Evolutionary conservation across 164 flowering plant genomes (phyloP).

Genomic region (Piper betle): DNA sequence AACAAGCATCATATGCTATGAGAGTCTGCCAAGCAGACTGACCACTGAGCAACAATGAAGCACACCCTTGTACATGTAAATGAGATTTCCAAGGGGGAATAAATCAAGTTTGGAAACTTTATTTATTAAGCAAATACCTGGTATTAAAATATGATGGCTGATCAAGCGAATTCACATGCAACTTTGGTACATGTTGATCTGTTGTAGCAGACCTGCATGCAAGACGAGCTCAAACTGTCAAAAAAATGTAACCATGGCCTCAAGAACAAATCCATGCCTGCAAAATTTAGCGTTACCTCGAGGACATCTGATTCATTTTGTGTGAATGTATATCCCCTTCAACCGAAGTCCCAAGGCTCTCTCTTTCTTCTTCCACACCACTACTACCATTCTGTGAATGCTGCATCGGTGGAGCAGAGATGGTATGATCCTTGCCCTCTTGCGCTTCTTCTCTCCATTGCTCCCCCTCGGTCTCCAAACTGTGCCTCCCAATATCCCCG

Average conservation of each 20-base stretch:
- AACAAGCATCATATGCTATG: conserved; percentile 84
- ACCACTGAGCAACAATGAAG: conserved; percentile 29
- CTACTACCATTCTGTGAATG: conserved; percentile 10
- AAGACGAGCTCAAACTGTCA: not conserved
- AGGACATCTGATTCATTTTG: conserved; percentile 15
- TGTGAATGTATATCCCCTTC: conserved; percentile 11
- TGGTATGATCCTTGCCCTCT: conserved; percentile 1
- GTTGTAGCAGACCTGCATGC: conserved; percentile 14
- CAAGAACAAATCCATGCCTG: no score
- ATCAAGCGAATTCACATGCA: conserved; percentile 21
- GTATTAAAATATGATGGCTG: conserved; percentile 29
- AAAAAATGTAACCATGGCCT: no score
- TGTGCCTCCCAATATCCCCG: conserved; percentile 29
- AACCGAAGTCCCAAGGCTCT: conserved; percentile 12
- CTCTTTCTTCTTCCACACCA: conserved; percentile 12
- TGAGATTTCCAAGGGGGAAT: not conserved
- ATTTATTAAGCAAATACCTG: conserved; percentile 20
- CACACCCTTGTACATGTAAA: not conserved
- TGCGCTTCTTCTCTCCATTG: conserved; percentile 5
- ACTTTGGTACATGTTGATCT: conserved; percentile 21
- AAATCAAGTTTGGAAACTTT: not conserved
- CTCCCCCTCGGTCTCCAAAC: conserved; percentile 11
- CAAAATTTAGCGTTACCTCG: conserved; percentile 18
- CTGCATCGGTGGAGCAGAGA: conserved; percentile 8
- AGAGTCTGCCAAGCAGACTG: conserved; percentile 84